Percentiles rank a stretch among this genome's conserved stretches.
These are phyloP conservation scores for Cladosporium sp. DNA, from an alignment of 2,329 filamentous ascomycete genomes.

Conservation along the genomic window DNA sequence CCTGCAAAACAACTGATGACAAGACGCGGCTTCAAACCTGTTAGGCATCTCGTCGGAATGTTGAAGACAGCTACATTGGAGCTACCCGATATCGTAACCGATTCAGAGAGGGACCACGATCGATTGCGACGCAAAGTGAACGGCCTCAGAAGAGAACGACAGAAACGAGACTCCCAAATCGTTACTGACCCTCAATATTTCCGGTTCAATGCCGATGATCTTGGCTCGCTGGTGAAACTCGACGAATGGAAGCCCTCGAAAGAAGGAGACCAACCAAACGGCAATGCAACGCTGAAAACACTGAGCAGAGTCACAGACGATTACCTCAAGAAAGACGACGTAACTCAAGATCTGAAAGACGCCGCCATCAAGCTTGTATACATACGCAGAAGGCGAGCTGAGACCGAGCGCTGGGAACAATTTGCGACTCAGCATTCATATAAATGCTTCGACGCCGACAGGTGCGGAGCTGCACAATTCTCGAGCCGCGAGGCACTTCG, in stretches of 20 bases:
- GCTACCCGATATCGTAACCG: not conserved
- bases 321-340: not conserved
- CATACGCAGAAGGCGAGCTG: not conserved
- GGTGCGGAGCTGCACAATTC: not conserved
- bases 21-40: too few species aligned
- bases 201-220: not conserved
- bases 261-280: not conserved
- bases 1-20: too few species aligned
- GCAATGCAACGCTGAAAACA: not conserved
- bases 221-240: not conserved
- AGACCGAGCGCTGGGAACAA: not conserved
- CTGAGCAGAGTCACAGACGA: not conserved
- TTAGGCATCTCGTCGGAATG: not conserved
- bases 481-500: not conserved
- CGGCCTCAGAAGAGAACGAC: too few species aligned
- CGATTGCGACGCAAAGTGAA: too few species aligned
- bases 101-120: not conserved
- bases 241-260: not conserved
- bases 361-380: not conserved
- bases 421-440: not conserved
- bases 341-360: not conserved
- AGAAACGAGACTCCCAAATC: too few species aligned
- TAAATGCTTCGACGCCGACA: not conserved
- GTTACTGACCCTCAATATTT: not conserved
- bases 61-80: too few species aligned